A percentile compares a stretch with the other conserved stretches of the same genome.
Conservation (phyloP, 441 rosid genomes). For the Pelargonium myrrhifolium region DNA sequence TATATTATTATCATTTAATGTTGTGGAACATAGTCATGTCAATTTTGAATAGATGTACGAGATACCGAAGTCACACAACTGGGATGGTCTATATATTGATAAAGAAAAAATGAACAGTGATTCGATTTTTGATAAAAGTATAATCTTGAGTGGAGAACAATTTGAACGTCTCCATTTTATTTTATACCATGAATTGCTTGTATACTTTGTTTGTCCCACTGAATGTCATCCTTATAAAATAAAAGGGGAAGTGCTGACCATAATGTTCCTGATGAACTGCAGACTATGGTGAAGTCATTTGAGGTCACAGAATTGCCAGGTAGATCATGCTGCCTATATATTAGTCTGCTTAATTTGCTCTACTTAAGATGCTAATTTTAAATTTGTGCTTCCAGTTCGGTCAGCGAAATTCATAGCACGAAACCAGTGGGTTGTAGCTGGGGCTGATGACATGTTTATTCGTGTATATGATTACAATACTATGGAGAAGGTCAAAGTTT, state of each 20-base stretch:
- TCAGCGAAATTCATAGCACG: constrained; percentile 65
- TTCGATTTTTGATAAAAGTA: background rate
- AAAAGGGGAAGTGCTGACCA: constrained; percentile 20
- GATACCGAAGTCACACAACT: background rate
- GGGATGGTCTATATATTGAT: constrained; percentile 3
- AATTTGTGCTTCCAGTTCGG: constrained; percentile 42
- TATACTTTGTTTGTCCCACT: constrained; percentile 11
- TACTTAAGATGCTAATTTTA: constrained; percentile 1
- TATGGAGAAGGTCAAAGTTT: constrained; percentile 68
- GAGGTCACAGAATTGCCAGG: constrained; percentile 67
- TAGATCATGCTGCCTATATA: constrained; percentile 15
- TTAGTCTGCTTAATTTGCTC: background rate
- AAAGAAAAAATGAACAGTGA: background rate
- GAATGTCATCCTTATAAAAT: background rate
- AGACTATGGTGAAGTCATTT: constrained; percentile 53
- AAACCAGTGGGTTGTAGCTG: constrained; percentile 72
- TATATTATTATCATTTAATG: background rate
- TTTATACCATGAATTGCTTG: background rate
- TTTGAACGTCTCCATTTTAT: background rate
- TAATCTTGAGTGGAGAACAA: background rate
- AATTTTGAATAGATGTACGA: background rate
- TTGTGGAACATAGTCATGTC: background rate
- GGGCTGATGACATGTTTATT: constrained; percentile 66
- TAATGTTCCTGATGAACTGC: constrained; percentile 20
- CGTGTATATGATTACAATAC: constrained; percentile 69